phyloP scores from a whole-genome alignment of 495 filamentous ascomycete genomes.

The Lasiosphaeris hirsuta region DNA sequence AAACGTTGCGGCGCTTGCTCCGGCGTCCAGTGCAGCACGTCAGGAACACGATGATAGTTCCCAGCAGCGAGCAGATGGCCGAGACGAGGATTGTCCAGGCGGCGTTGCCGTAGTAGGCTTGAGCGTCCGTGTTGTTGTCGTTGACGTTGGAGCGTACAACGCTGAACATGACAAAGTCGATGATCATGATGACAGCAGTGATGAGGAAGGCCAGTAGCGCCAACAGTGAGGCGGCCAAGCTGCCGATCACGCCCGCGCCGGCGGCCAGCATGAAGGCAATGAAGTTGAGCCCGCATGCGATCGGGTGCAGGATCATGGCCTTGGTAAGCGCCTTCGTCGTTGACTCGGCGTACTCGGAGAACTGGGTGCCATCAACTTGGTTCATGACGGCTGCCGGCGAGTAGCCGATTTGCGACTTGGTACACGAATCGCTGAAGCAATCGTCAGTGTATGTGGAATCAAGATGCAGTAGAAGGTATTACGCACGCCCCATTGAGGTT shows the following conservation, averaged over 20 bases:
- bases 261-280: constrained; percentile 55
- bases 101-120: constrained; percentile 44
- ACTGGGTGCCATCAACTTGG: constrained; percentile 31
- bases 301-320: constrained; percentile 59
- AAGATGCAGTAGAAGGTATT: background rate
- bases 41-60: constrained; percentile 53
- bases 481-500: constrained; percentile 22
- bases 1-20: constrained; percentile 22
- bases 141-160: constrained; percentile 52
- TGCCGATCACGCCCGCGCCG: constrained; percentile 52
- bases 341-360: constrained; percentile 41
- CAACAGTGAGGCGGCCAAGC: constrained; percentile 47
- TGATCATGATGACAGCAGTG: constrained; percentile 50
- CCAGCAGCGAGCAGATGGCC: constrained; percentile 51
- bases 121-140: constrained; percentile 28
- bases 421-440: constrained; percentile 42
- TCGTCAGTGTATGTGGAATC: constrained; percentile 11
- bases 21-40: constrained; percentile 51
- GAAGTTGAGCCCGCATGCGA: constrained; percentile 55
- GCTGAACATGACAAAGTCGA: constrained; percentile 55
- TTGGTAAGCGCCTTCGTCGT: constrained; percentile 49
- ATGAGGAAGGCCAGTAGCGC: constrained; percentile 52
- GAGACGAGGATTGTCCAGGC: constrained; percentile 51
- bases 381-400: constrained; percentile 44
- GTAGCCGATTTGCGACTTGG: constrained; percentile 48